A percentile compares a stretch with the other conserved stretches of the same genome.
phyloP scores from a whole-genome alignment of 345 rosid genomes.

The Psidium friedrichsthalianum region DNA sequence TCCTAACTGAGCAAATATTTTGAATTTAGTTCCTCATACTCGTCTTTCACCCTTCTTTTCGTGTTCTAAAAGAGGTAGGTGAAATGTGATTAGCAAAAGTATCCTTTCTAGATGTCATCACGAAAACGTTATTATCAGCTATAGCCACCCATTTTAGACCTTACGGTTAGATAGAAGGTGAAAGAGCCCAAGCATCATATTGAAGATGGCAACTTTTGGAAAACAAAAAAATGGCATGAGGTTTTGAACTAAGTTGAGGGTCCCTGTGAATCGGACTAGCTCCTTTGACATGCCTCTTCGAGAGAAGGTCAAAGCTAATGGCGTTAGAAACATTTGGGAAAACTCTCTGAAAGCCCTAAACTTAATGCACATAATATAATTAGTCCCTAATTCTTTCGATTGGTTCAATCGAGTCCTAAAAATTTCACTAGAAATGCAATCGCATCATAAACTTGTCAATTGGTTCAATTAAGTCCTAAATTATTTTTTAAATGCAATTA shows the following conservation, averaged over 20 bases:
- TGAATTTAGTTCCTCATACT: neutral
- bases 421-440: neutral
- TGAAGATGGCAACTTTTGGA: neutral
- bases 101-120: neutral
- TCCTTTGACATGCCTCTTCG: neutral
- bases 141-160: accelerated
- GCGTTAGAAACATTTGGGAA: neutral
- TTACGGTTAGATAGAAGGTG: neutral
- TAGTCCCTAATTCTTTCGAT: neutral
- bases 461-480: neutral
- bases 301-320: neutral
- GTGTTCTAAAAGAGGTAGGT: neutral
- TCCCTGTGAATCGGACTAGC: neutral
- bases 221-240: neutral
- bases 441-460: neutral
- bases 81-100: neutral
- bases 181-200: neutral
- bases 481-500: neutral
- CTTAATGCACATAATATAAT: accelerated
- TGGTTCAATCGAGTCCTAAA: neutral
- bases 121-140: neutral
- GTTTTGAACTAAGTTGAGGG: neutral
- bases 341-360: neutral
- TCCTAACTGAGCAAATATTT: too few species aligned
- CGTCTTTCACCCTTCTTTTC: neutral